Conservation (phyloP, 495 filamentous ascomycete genomes). For the Daldinia concentrica region DNA sequence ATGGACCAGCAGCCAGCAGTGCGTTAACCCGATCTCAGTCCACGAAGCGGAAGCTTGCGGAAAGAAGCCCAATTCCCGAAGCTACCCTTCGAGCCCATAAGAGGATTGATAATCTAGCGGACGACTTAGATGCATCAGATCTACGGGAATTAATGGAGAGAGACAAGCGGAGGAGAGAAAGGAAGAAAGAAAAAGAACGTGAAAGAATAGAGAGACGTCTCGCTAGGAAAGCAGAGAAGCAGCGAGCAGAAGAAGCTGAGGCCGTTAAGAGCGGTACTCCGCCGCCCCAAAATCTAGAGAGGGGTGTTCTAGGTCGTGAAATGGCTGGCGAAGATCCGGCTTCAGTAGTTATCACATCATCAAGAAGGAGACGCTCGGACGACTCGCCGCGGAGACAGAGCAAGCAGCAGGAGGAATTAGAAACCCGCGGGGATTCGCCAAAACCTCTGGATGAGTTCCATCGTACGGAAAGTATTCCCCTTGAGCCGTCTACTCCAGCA, state of each 20-base stretch:
- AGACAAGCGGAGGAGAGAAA: conserved; percentile 79
- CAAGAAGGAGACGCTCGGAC: conserved; percentile 50
- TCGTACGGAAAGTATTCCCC: conserved; percentile 49
- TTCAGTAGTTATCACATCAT: conserved; percentile 59
- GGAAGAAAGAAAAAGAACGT: conserved; percentile 74
- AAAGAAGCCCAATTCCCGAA: conserved; percentile 64
- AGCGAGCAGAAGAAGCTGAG: conserved; percentile 57
- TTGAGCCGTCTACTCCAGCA: conserved; percentile 34
- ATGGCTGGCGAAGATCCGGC: conserved; percentile 53
- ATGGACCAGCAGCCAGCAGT: conserved; percentile 39
- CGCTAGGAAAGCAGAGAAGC: conserved; percentile 74
- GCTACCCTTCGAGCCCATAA: conserved; percentile 73
- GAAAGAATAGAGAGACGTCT: conserved; percentile 75
- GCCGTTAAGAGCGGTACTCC: conserved; percentile 55
- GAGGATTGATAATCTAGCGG: conserved; percentile 80
- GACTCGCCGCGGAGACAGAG: conserved; percentile 37
- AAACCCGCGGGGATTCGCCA: conserved; percentile 35
- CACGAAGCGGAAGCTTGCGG: conserved; percentile 53
- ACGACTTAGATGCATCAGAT: conserved; percentile 80
- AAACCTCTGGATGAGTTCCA: conserved; percentile 51
- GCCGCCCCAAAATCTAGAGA: conserved; percentile 62
- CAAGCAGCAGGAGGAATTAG: conserved; percentile 27
- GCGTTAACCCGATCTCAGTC: conserved; percentile 51
- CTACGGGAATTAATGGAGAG: conserved; percentile 85
- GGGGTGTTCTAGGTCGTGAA: conserved; percentile 64